Evolutionary conservation across 2,329 filamentous ascomycete species (phyloP), one percentile per base, ranked within the genome.

Genomic region (Penicillium occitanis): DNA sequence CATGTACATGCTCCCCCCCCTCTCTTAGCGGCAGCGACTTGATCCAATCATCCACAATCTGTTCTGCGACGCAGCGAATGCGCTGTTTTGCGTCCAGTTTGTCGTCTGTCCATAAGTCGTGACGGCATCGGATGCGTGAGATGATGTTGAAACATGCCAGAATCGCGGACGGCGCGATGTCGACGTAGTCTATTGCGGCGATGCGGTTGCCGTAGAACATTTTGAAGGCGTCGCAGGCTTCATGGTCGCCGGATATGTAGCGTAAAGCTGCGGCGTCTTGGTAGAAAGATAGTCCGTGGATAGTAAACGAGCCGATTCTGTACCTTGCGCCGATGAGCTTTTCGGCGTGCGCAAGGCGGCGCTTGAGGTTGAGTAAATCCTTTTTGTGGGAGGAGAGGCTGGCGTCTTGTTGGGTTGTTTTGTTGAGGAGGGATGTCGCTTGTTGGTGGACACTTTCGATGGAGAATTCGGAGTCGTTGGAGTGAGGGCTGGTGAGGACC

Each of bases 181-280:
- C 65, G 22, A 48, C 61, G 25, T 63, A 66, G 6, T 42, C 42
- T 1, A 63, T 58, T 10, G 53, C 65, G 10, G 48, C 42, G 35
- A 59, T 22, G 5, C 65, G 61, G 13, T 48, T 59, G 37, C 65
- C 65, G 44, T 66, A 66, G n/a, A 66, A 66, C 51, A 53, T 53
- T 17, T 33, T 48, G 28, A 66, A 66, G 7, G 17, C 14, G n/a
- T 55, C 46, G 7, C 55, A 53, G n/a, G 65, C 61, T 46, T 13
- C n/a, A 17, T 17, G 30, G 17, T 51, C n/a, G 6, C 17, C 11
- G 17, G 53, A 13, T 22, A 53, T 53, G 30, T 53, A 66, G 10
- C 65, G 65, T 25, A 66, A 40, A 10, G 65, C 25, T 33, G 53
- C 50, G 2, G 61, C 65, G 10, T 66, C 65, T 35, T 63, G 30